Conservation (phyloP, 805 yeast species). For the Hanseniaspora lachancei region DNA sequence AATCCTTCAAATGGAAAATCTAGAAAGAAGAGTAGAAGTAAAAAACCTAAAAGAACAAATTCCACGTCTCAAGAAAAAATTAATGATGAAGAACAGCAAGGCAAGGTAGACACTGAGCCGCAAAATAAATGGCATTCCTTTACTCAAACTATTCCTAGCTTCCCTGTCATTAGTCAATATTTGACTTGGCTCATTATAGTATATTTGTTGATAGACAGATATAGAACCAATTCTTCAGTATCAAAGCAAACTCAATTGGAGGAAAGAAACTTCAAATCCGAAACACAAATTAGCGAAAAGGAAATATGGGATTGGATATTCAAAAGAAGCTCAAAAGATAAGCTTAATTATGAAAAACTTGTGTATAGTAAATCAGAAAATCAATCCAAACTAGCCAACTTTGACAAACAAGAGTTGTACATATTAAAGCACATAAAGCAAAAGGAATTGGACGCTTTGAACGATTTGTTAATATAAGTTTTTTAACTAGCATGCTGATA, state of each 20-base stretch:
- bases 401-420: slow-evolving; percentile 1
- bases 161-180: neutral
- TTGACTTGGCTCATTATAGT: neutral
- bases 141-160: neutral
- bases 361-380: neutral
- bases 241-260: neutral
- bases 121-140: neutral
- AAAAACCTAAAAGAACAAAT: neutral
- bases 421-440: neutral
- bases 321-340: neutral
- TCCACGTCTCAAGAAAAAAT: neutral
- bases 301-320: slow-evolving; percentile 7
- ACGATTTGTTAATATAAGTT: neutral
- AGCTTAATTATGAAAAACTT: neutral
- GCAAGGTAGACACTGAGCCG: neutral
- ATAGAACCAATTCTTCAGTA: neutral
- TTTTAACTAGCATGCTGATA: neutral
- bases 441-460: neutral
- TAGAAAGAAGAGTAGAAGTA: neutral
- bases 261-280: neutral
- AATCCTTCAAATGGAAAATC: neutral
- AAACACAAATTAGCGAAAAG: neutral
- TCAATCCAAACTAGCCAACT: neutral
- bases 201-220: neutral
- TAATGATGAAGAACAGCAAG: neutral